Evolutionary conservation across 306 rosid genomes (phyloP).

Genomic region (Canavalia ensiformis): DNA sequence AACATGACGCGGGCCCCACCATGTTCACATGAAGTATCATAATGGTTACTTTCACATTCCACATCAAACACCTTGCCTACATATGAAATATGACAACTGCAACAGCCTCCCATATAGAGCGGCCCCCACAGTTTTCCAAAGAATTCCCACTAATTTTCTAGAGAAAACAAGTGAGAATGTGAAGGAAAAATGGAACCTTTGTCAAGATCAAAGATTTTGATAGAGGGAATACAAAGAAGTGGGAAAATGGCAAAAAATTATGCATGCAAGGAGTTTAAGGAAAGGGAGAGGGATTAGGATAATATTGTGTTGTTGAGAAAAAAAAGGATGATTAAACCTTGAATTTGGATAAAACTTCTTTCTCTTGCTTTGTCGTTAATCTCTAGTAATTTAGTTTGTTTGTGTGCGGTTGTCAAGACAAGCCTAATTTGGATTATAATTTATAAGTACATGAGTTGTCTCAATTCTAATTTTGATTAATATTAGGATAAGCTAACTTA

Average conservation of each 20-base stretch:
- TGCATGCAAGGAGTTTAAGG: neutral
- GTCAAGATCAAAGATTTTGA: neutral
- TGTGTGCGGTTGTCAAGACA: neutral
- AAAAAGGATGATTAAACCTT: slow-evolving; percentile 4
- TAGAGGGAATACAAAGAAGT: neutral
- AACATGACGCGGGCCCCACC: slow-evolving; percentile 59
- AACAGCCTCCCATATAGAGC: slow-evolving; percentile 66
- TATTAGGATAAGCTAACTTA: neutral
- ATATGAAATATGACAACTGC: slow-evolving; percentile 42
- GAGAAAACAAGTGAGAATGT: slow-evolving; percentile 1
- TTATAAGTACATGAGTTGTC: slow-evolving; percentile 23
- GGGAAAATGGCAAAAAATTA: neutral
- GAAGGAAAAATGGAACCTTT: slow-evolving; percentile 9
- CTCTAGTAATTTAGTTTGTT: neutral
- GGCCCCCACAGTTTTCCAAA: slow-evolving; percentile 38
- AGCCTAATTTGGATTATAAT: slow-evolving; percentile 36
- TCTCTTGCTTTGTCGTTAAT: slow-evolving; percentile 10
- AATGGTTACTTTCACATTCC: slow-evolving; percentile 23
- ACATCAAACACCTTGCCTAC: slow-evolving; percentile 39
- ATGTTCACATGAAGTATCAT: slow-evolving; percentile 39
- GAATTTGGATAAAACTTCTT: slow-evolving; percentile 2
- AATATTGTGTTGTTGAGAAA: neutral
- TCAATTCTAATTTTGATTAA: slow-evolving; percentile 16
- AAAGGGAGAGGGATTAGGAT: neutral
- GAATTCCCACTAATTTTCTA: slow-evolving; percentile 6